Base-by-base conservation (phyloP, 2,329 filamentous ascomycete genomes). In the Nothomitra cinnamomea region DNA sequence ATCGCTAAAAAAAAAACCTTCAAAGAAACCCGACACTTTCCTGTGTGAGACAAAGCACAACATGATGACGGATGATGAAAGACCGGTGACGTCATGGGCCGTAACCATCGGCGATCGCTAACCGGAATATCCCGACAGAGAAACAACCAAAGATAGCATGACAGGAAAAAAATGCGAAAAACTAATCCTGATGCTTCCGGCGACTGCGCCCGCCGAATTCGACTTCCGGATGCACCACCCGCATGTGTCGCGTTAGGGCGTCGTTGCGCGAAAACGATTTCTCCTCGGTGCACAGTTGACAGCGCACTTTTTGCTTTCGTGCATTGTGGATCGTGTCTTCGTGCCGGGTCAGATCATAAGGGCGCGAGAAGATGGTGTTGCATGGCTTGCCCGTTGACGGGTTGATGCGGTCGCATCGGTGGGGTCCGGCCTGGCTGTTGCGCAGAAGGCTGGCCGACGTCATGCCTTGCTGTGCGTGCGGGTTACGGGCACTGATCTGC, bases 321-420 rank as follows among this genome's bases (percentile, higher is more conserved):
- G 82, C 83, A 61, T 95, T 95, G 75, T 96, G 92, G 58, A 96
- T 96, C 0, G 92, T 96, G 60, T 95, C 90, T 66, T 98, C 92
- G 64, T 98, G 92, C 21, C 92, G 78, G 0, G 92, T 98, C 52
- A 98, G 75, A 67, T 98, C 92, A 72, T 98, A 98, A 1, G 92
- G 92, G 19, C 92, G 76, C 0, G 90, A 95, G 68, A 98, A 96
- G 53, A 95, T 75, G 0, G 88, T 94, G 65, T 87, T 90, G 76
- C 92, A 96, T 0, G 88, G 84, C 70, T 95, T 95, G 58, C 87
- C 87, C 0, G 92, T 96, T 58, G 86, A 90, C 1, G 90, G 90
- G 67, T 96, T 96, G 69, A 90, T 87, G 59, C 89, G 81, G 63
- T 89, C 85, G 67, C 92, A 98, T 61, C 83, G 83, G 71, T 96